Evolutionary conservation across 352 stramenopile species (phyloP).

Genomic region (Blastocystis sp.): DNA sequence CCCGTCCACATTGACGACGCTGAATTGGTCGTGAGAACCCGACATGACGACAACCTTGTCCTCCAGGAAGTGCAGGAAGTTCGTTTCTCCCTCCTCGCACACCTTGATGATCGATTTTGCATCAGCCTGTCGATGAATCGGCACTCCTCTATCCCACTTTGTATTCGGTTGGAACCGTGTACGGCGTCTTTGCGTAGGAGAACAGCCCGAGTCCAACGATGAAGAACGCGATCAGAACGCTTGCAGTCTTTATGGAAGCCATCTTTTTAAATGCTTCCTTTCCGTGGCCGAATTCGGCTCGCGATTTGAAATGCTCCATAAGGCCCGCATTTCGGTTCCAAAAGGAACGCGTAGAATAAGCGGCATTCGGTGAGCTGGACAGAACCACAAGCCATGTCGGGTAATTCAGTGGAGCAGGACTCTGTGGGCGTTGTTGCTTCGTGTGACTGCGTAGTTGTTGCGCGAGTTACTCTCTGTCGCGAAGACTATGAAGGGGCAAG

Average conservation of each 20-base stretch:
- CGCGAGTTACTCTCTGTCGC: constrained; percentile 15
- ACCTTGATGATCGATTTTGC: constrained; percentile 1
- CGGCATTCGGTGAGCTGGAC: too few species aligned
- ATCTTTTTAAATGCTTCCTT: background rate
- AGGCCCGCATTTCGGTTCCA: too few species aligned
- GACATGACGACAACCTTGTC: constrained; percentile 22
- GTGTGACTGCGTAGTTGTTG: constrained; percentile 14
- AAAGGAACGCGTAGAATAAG: too few species aligned
- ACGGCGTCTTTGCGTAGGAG: constrained; percentile 55
- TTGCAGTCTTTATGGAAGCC: background rate
- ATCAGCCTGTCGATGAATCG: too few species aligned
- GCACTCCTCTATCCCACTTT: background rate
- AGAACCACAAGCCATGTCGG: too few species aligned
- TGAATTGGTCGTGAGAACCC: constrained; percentile 43
- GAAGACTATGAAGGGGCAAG: constrained; percentile 1
- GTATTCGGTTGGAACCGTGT: constrained; percentile 26
- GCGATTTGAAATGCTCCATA: too few species aligned
- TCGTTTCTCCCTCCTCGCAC: constrained; percentile 12
- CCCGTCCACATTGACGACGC: background rate
- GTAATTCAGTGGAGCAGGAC: background rate
- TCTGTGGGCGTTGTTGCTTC: background rate
- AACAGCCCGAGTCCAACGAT: background rate
- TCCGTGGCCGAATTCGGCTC: too few species aligned
- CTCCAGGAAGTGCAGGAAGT: constrained; percentile 51
- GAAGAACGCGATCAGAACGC: background rate